A percentile compares a stretch with the other conserved stretches of the same genome.
These are phyloP conservation scores for Geotrichum fermentans DNA, from an alignment of 1,139 yeast species.

Conservation along the genomic window DNA sequence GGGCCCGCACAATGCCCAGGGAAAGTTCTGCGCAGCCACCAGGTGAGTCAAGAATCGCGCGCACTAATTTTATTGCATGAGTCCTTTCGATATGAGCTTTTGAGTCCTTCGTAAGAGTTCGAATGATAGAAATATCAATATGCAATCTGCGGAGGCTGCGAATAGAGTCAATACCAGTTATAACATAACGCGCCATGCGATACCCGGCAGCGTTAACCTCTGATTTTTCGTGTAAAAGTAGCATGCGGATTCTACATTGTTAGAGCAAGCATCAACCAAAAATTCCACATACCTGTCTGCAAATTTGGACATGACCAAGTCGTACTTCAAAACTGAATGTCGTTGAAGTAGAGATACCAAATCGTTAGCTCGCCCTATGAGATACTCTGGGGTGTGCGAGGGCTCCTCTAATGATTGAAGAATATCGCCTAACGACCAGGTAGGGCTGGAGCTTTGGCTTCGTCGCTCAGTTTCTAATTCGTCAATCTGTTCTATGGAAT, in stretches of 20 bases:
- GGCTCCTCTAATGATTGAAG: conserved; percentile 47
- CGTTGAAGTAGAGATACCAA: conserved; percentile 53
- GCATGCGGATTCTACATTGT: conserved; percentile 47
- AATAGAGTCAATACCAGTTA: conserved; percentile 52
- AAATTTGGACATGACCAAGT: conserved; percentile 59
- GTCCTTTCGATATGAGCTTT: conserved; percentile 60
- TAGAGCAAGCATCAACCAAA: not conserved
- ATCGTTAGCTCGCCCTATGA: conserved; percentile 59
- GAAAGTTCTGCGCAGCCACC: conserved; percentile 55
- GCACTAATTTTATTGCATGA: conserved; percentile 69
- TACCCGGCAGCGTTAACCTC: conserved; percentile 74
- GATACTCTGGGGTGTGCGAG: conserved; percentile 44
- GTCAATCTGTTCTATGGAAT: conserved; percentile 12
- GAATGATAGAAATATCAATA: conserved; percentile 58
- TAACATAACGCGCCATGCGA: conserved; percentile 62
- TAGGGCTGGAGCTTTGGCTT: conserved; percentile 34
- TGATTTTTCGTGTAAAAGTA: conserved; percentile 54
- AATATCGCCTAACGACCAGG: conserved; percentile 49
- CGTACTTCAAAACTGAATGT: conserved; percentile 60
- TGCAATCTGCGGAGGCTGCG: conserved; percentile 44
- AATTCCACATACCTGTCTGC: conserved; percentile 34
- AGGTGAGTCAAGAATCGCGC: conserved; percentile 56
- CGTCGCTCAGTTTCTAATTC: conserved; percentile 9
- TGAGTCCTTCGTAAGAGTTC: conserved; percentile 56
- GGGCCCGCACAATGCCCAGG: conserved; percentile 63